Percentiles rank a stretch among this genome's conserved stretches.
Evolutionary conservation across 768 basidiomycete genomes (phyloP).

Genomic region (Lactarius indigo): DNA sequence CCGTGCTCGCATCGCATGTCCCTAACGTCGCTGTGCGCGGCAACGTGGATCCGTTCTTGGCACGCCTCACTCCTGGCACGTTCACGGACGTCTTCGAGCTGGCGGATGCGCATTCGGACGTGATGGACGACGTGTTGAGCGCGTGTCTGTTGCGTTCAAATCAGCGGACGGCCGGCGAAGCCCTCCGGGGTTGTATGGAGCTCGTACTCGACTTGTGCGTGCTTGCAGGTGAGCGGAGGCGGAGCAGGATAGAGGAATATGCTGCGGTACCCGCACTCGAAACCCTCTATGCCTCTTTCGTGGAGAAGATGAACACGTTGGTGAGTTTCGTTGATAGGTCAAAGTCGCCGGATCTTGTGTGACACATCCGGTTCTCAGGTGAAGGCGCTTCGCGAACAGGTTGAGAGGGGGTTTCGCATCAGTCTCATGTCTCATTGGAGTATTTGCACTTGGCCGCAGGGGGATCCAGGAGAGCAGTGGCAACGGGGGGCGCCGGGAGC

Average conservation of each 20-base stretch:
- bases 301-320: conserved; percentile 50
- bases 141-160: conserved; percentile 69
- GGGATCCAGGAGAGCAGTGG: conserved; percentile 11
- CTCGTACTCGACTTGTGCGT: conserved; percentile 64
- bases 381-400: conserved; percentile 49
- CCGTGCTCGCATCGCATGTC: conserved; percentile 63
- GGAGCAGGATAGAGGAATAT: conserved; percentile 56
- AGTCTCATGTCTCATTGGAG: conserved; percentile 24
- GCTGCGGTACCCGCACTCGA: conserved; percentile 56
- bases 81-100: conserved; percentile 77
- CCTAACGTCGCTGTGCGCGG: conserved; percentile 79
- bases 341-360: neutral
- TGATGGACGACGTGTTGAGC: conserved; percentile 72
- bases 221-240: conserved; percentile 56
- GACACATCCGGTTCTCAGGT: conserved; percentile 39
- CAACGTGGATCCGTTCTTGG: conserved; percentile 69
- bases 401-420: conserved; percentile 44
- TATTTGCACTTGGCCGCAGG: conserved; percentile 21
- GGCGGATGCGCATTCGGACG: conserved; percentile 57
- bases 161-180: conserved; percentile 62
- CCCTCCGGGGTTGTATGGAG: conserved; percentile 60
- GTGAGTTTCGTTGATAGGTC: conserved; percentile 39
- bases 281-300: conserved; percentile 51
- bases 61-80: conserved; percentile 22
- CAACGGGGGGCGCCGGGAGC: conserved; percentile 21